Percentiles rank a stretch among this genome's conserved stretches.
Conservation (phyloP, 2,329 filamentous ascomycete species). For the Pseudogymnoascus sp. region DNA sequence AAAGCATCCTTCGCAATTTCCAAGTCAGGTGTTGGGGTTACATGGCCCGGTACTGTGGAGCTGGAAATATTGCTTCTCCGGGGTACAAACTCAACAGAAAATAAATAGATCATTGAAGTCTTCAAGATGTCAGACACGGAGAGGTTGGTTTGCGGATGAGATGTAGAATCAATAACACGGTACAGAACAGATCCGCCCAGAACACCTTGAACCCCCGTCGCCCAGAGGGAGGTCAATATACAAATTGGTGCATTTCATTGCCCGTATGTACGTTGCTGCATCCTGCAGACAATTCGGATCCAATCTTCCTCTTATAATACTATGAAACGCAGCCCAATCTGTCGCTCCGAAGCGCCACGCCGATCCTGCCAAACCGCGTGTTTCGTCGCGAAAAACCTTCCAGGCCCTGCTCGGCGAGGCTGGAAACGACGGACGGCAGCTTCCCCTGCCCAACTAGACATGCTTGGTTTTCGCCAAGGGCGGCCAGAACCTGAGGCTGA, state of each 20-base stretch:
- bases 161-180: not conserved
- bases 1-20: not conserved
- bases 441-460: not conserved
- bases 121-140: slow-evolving; percentile 1
- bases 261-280: not conserved
- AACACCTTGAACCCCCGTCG: not conserved
- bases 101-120: not conserved
- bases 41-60: slow-evolving; percentile 1
- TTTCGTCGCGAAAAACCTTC: not conserved
- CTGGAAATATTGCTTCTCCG: not conserved
- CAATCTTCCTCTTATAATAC: slow-evolving; percentile 1
- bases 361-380: not conserved
- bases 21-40: not conserved
- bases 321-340: not conserved
- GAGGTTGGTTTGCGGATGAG: not conserved
- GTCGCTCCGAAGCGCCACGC: not conserved
- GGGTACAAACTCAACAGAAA: not conserved
- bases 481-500: slow-evolving; percentile 5
- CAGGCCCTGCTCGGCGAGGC: not conserved
- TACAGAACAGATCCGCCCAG: not conserved
- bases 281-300: not conserved
- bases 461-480: not conserved
- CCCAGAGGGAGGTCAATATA: not conserved
- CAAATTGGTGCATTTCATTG: not conserved
- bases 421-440: not conserved